Evolutionary conservation across 176 grass and related monocot species (phyloP), one percentile per base, ranked within the genome.

Genomic region (Poa pratensis): DNA sequence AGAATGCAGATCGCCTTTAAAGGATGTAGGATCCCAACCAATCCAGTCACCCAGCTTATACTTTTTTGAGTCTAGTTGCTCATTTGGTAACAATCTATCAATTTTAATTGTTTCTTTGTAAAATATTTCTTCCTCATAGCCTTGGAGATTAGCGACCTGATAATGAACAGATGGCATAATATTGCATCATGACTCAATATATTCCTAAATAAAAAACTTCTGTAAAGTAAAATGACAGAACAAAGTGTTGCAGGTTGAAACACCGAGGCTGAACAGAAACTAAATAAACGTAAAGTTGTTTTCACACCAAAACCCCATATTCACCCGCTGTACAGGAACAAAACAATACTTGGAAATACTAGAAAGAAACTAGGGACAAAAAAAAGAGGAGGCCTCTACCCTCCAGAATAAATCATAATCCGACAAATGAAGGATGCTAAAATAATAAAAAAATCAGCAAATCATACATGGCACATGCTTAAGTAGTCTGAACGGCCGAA

Each of bases 91-190:
- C 17, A 93, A 63, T 81, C 90, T 97, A 57, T 95, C 89, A 0
- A 93, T 84, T 88, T 80, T 85, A 48, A 97, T 95, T 70, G 95
- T 91, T 91, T 88, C 89, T 69, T 97, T 93, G 87, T 97, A 91
- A 93, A 97, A 73, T 97, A 83, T 66, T 97, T 97, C 82, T 90
- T 97, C 90, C 89, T 95, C 77, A 90, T 62, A 76, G 91, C 85
- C 69, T 80, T 93, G 37, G 76, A 82, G 72, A 97, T 35, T 35
- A 97, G 77, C 61, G 82, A 83, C 84, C 92, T 97, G 81, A 13
- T 17, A 75, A 55, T 23, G 42, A 70, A 79, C 14, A 87, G n/a
- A 76, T 30, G 16, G 28, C 80, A 83, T 28, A 51, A 51, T 32
- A 76, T 24, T 7, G 27, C 35, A 69, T 80, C 40, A 60, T 76